Conservation (phyloP, 805 yeast species). For the Ogataea trehalophila region DNA sequence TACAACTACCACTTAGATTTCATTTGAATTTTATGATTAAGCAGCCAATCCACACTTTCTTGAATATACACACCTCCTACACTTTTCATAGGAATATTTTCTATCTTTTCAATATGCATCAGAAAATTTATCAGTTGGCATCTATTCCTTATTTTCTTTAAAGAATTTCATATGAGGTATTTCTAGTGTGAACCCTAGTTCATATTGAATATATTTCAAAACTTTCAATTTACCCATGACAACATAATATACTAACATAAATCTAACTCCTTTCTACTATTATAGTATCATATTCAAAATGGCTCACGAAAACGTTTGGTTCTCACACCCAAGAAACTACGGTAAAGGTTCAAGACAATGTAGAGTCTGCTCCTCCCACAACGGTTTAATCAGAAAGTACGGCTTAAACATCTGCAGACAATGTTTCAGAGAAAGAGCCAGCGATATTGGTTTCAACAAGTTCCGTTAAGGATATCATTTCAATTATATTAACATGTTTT, state of each 20-base stretch:
- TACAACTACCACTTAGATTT: not conserved
- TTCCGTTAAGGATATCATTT: slow-evolving; percentile 64
- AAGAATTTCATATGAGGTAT: too few relatives aligned
- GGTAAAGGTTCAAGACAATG: slow-evolving; percentile 99
- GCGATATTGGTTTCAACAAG: slow-evolving; percentile 98
- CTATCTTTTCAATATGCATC: too few relatives aligned
- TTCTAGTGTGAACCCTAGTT: too few relatives aligned
- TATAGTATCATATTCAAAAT: slow-evolving; percentile 47
- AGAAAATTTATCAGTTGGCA: too few relatives aligned
- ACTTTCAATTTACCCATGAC: not conserved
- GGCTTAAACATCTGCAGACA: slow-evolving; percentile 99
- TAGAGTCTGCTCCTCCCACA: slow-evolving; percentile 98
- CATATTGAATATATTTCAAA: not conserved
- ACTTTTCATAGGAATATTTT: too few relatives aligned
- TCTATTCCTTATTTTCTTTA: too few relatives aligned
- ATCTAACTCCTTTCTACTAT: not conserved
- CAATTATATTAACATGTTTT: too few relatives aligned
- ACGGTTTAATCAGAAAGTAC: slow-evolving; percentile 99
- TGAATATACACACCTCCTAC: too few relatives aligned
- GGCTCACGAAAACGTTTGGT: slow-evolving; percentile 99
- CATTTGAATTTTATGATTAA: too few relatives aligned
- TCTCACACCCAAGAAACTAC: slow-evolving; percentile 99
- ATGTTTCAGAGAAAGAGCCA: slow-evolving; percentile 99
- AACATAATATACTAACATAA: slow-evolving; percentile 15
- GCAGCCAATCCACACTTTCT: too few relatives aligned